Evolutionary conservation across 2,329 filamentous ascomycete species (phyloP).

Genomic region (Nemania abortiva): DNA sequence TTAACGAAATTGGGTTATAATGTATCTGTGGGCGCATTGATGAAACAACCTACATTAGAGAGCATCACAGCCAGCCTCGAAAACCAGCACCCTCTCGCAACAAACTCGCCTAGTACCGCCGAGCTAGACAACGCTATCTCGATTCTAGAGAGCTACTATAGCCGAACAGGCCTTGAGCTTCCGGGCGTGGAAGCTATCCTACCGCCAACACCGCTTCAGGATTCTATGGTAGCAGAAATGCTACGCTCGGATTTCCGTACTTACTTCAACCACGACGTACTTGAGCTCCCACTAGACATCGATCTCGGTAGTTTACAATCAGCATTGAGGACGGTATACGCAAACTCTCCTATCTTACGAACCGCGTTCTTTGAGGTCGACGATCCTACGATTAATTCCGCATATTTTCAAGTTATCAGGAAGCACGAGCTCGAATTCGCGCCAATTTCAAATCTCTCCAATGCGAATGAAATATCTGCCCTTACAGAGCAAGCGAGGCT

Average conservation of each 20-base stretch:
- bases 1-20: slow-evolving; percentile 71
- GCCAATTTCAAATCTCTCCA: slow-evolving; percentile 46
- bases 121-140: slow-evolving; percentile 46
- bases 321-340: slow-evolving; percentile 73
- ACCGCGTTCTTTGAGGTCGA: slow-evolving; percentile 78
- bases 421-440: slow-evolving; percentile 40
- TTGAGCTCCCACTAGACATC: slow-evolving; percentile 68
- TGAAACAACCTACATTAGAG: slow-evolving; percentile 76
- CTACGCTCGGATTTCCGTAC: slow-evolving; percentile 75
- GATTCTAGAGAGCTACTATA: slow-evolving; percentile 56
- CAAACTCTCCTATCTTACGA: slow-evolving; percentile 76
- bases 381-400: slow-evolving; percentile 65
- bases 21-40: slow-evolving; percentile 80
- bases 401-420: slow-evolving; percentile 64
- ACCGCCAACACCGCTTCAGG: slow-evolving; percentile 85
- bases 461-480: slow-evolving; percentile 51
- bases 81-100: slow-evolving; percentile 21
- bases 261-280: slow-evolving; percentile 88
- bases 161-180: slow-evolving; percentile 52
- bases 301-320: slow-evolving; percentile 67
- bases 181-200: slow-evolving; percentile 68
- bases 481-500: slow-evolving; percentile 55
- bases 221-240: slow-evolving; percentile 89
- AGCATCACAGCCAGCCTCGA: slow-evolving; percentile 62
- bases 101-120: neutral